A percentile compares a stretch with the other conserved stretches of the same genome.
These are phyloP conservation scores for Puya raimondii DNA, from an alignment of 176 grass and related monocot genomes.

Conservation along the genomic window DNA sequence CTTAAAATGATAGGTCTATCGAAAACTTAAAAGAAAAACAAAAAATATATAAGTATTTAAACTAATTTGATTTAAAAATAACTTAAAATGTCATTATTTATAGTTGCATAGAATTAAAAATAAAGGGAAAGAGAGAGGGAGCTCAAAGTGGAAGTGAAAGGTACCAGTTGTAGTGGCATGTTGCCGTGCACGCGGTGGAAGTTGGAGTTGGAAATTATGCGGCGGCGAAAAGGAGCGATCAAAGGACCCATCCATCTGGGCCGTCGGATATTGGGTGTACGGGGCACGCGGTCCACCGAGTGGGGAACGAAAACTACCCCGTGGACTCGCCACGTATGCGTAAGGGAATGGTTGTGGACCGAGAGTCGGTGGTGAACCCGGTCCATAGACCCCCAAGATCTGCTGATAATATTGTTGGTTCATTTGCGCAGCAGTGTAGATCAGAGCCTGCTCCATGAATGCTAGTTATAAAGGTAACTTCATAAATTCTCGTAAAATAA, in stretches of 20 bases:
- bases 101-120: too few relatives aligned
- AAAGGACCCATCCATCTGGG: slow-evolving; percentile 40
- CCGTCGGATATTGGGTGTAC: slow-evolving; percentile 33
- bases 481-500: not conserved
- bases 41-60: too few relatives aligned
- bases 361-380: slow-evolving; percentile 36
- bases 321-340: slow-evolving; percentile 34
- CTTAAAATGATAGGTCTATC: too few relatives aligned
- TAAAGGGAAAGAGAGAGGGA: not conserved
- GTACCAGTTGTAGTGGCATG: slow-evolving; percentile 33
- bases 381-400: slow-evolving; percentile 55
- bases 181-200: slow-evolving; percentile 53
- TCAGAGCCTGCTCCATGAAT: slow-evolving; percentile 25
- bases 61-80: too few relatives aligned
- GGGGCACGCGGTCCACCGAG: slow-evolving; percentile 27
- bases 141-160: not conserved
- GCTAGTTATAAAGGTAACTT: not conserved
- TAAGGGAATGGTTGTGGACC: slow-evolving; percentile 37
- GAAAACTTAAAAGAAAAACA: too few relatives aligned
- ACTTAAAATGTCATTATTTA: too few relatives aligned
- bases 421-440: slow-evolving; percentile 52
- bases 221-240: slow-evolving; percentile 34
- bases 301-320: slow-evolving; percentile 36
- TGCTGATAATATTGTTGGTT: slow-evolving; percentile 60
- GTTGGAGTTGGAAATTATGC: slow-evolving; percentile 58